Evolutionary conservation across 371 early-diverging fungal genomes (phyloP).

Genomic region (Syncephalastrum racemosum): DNA sequence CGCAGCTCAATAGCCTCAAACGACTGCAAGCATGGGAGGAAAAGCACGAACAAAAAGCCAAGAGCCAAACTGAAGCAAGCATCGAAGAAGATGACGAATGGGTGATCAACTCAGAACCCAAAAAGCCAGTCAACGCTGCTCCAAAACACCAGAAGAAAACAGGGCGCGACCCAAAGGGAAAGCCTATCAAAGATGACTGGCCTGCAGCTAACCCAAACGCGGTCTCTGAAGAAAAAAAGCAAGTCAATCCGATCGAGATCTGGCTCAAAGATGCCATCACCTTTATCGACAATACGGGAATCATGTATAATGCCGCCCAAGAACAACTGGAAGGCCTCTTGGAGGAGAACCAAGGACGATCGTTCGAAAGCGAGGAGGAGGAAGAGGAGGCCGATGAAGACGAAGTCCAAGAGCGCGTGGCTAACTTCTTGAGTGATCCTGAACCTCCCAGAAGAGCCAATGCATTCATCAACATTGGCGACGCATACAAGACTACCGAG

Average conservation of each 20-base stretch:
- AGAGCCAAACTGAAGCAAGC: slow-evolving; percentile 15
- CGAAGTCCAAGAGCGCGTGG: slow-evolving; percentile 42
- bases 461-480: slow-evolving; percentile 37
- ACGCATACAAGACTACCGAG: slow-evolving; percentile 23
- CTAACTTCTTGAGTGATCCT: slow-evolving; percentile 47
- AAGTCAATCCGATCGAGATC: slow-evolving; percentile 39
- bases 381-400: slow-evolving; percentile 57
- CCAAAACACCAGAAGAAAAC: slow-evolving; percentile 1
- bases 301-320: slow-evolving; percentile 13
- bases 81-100: slow-evolving; percentile 40
- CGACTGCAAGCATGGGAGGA: slow-evolving; percentile 35
- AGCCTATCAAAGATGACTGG: slow-evolving; percentile 14
- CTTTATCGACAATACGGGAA: slow-evolving; percentile 16
- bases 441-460: slow-evolving; percentile 21
- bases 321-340: slow-evolving; percentile 28
- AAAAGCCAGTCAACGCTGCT: background rate
- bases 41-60: slow-evolving; percentile 9
- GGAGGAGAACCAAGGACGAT: slow-evolving; percentile 31
- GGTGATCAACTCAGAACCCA: slow-evolving; percentile 29
- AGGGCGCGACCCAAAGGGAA: background rate
- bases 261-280: slow-evolving; percentile 51
- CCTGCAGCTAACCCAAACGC: slow-evolving; percentile 34
- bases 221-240: slow-evolving; percentile 12
- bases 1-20: slow-evolving; percentile 43
- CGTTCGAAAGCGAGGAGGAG: slow-evolving; percentile 39